Evolutionary conservation across 75 land plant species (phyloP), one percentile per base, ranked within the genome.

Genomic region (Ceratopteris richardii): DNA sequence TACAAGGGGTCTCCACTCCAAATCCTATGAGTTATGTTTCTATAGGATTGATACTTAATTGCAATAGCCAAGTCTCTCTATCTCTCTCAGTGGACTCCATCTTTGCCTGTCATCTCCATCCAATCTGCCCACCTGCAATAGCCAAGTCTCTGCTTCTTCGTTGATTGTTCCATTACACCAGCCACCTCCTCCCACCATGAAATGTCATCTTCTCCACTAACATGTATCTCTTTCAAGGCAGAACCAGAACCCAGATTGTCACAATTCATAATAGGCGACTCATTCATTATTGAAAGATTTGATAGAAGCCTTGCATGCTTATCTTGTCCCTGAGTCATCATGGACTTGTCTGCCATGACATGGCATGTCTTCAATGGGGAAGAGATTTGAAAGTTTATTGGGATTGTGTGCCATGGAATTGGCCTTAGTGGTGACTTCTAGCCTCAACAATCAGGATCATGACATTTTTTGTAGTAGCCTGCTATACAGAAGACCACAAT

Each of bases 371-470:
- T 55, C 47, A 29, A 39, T 9, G 73, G 61, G 48, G 72, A 60
- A 10, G 65, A 54, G 24, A 54, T 29, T 19, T 68, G 36, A 19
- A 54, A 43, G 43, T 66, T 28, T 47, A 69, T 67, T 31, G 81
- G 90, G 51, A 89, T 79, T 46, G 68, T 64, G 39, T 81, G 77
- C 24, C 39, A 17, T 26, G 99, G 99, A 23, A 95, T 65, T 42
- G 86, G 93, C 39, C 97, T 82, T 54, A 82, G 21, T 0, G 99
- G 99, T 60, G 99, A 95, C 40, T 83, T 68, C 50, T 82, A 95
- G 14, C 89, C 99, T 82, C 73, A 70, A 65, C 99, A 95, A 69
- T 95, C 97, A 51, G 99, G 99, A 80, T 95, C 99, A 72, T 95
- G 65, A 68, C 99, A 90, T 66, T 95, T 95, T 63, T 95, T 93